phyloP scores from a whole-genome alignment of 495 filamentous ascomycete species.

The Rhypophila decipiens region DNA sequence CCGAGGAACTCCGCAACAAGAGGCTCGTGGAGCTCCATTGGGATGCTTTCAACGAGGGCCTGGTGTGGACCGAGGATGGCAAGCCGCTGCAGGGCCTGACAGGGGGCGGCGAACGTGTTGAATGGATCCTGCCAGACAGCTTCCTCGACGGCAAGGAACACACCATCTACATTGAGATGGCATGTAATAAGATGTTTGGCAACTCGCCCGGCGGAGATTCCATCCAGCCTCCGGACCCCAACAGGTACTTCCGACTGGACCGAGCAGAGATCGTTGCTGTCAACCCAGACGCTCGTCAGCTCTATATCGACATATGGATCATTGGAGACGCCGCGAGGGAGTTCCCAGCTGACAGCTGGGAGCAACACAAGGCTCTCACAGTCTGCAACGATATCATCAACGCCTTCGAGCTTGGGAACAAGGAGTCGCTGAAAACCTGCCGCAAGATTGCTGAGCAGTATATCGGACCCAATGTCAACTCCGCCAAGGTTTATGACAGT shows the following conservation, averaged over 20 bases:
- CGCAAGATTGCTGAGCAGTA: constrained; percentile 79
- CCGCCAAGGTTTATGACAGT: constrained; percentile 73
- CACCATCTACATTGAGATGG: constrained; percentile 92
- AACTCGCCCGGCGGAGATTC: constrained; percentile 78
- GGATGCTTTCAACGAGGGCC: constrained; percentile 86
- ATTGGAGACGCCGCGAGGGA: constrained; percentile 81
- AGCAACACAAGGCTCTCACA: constrained; percentile 78
- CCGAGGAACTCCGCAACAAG: constrained; percentile 60
- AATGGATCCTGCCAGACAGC: constrained; percentile 80
- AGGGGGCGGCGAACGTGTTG: constrained; percentile 79
- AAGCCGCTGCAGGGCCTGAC: constrained; percentile 87
- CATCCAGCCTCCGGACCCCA: constrained; percentile 81
- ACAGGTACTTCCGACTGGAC: constrained; percentile 68
- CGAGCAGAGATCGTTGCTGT: constrained; percentile 85
- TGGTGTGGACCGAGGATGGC: constrained; percentile 85
- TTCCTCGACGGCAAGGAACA: constrained; percentile 83
- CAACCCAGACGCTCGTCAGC: constrained; percentile 72
- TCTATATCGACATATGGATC: constrained; percentile 93
- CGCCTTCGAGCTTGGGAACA: constrained; percentile 71
- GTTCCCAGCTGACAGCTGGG: constrained; percentile 73
- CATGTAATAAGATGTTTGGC: constrained; percentile 97
- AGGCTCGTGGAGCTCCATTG: constrained; percentile 87
- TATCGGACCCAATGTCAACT: constrained; percentile 74
- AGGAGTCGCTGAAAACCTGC: constrained; percentile 68
- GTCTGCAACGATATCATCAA: constrained; percentile 84